A percentile compares a stretch with the other conserved stretches of the same genome.
phyloP scores from a whole-genome alignment of 2,329 filamentous ascomycete genomes.

The Karstenula rhodostoma region DNA sequence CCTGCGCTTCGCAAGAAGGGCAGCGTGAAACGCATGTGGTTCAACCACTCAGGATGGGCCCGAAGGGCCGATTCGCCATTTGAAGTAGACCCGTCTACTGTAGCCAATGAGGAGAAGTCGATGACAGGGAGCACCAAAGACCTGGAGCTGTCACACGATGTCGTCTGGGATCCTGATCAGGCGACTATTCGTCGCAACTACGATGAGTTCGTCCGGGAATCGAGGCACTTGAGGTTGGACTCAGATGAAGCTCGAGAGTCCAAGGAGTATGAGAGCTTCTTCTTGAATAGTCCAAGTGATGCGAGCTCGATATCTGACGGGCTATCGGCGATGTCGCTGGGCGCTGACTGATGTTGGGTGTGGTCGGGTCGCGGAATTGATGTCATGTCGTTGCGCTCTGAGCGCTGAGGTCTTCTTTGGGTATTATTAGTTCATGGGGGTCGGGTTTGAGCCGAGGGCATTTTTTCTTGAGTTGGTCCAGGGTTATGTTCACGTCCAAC shows the following conservation, averaged over 20 bases:
- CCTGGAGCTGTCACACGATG: neutral
- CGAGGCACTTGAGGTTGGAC: neutral
- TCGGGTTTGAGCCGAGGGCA: neutral
- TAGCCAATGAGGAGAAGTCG: neutral
- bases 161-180: neutral
- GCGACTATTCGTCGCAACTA: slow-evolving; percentile 11
- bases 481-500: neutral
- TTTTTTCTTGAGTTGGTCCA: neutral
- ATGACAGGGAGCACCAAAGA: neutral
- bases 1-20: slow-evolving; percentile 17
- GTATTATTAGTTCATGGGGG: neutral
- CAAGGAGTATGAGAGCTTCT: slow-evolving; percentile 11
- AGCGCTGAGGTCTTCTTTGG: neutral
- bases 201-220: slow-evolving; percentile 1
- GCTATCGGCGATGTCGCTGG: neutral
- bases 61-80: neutral
- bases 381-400: neutral
- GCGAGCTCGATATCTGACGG: neutral
- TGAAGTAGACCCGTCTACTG: slow-evolving; percentile 1
- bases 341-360: neutral
- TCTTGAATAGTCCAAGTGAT: slow-evolving; percentile 8
- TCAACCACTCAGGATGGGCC: neutral
- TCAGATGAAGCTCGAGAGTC: slow-evolving; percentile 1
- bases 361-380: neutral
- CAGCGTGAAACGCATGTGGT: slow-evolving; percentile 20